Percentiles rank a stretch among this genome's conserved stretches.
phyloP scores from a whole-genome alignment of 768 basidiomycete genomes.

The Lentinus tigrinus region DNA sequence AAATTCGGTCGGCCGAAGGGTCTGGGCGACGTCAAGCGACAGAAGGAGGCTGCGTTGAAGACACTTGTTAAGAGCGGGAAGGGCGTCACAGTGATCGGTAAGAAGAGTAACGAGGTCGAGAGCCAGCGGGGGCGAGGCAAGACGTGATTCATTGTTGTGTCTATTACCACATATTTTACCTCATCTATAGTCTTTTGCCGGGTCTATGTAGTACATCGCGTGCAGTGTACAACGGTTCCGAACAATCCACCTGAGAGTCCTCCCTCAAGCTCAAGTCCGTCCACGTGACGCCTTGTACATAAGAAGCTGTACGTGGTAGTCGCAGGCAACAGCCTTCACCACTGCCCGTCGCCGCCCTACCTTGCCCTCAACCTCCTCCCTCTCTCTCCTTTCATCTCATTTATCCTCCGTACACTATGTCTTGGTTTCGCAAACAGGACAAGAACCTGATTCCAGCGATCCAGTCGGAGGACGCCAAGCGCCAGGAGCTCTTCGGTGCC shows the following conservation, averaged over 20 bases:
- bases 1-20: conserved; percentile 58
- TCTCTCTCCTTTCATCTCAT: neutral
- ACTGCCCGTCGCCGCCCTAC: conserved; percentile 4
- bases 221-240: too few species aligned
- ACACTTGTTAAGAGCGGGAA: conserved; percentile 81
- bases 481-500: conserved; percentile 27
- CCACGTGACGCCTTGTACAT: conserved; percentile 14
- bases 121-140: conserved; percentile 37
- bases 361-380: neutral
- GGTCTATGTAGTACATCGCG: too few species aligned
- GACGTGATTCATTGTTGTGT: conserved; percentile 6
- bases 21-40: conserved; percentile 62
- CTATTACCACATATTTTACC: conserved; percentile 3
- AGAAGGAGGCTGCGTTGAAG: conserved; percentile 82
- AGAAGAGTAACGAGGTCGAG: conserved; percentile 42
- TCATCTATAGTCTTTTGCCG: neutral
- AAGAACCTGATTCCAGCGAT: conserved; percentile 70
- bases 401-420: conserved; percentile 42
- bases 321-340: conserved; percentile 4
- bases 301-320: conserved; percentile 10
- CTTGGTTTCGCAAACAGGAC: conserved; percentile 63
- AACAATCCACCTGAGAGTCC: too few species aligned
- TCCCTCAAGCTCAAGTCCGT: neutral
- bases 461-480: conserved; percentile 31
- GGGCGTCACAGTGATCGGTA: conserved; percentile 87